phyloP scores from a whole-genome alignment of 495 filamentous ascomycete species.

The Clohesyomyces aquaticus region DNA sequence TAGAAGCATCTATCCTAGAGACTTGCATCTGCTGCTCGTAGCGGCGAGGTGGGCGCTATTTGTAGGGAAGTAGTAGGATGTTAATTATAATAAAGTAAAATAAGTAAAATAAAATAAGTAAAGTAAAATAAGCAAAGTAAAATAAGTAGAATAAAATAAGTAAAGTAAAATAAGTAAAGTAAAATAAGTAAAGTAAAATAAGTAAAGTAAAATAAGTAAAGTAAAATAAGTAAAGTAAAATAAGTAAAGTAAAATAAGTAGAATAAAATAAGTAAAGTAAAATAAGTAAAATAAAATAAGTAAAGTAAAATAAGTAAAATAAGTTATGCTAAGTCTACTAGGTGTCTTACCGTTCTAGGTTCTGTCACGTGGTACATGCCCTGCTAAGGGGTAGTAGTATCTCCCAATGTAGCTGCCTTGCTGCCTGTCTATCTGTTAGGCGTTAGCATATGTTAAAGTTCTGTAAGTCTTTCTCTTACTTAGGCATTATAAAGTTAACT shows the following conservation, averaged over 20 bases:
- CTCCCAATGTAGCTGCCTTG: too few relatives aligned
- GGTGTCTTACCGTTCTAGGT: not conserved
- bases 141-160: not conserved
- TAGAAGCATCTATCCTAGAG: too few relatives aligned
- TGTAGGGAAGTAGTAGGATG: too few relatives aligned
- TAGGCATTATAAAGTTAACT: too few relatives aligned
- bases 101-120: not conserved
- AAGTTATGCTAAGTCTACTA: not conserved
- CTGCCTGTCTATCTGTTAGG: too few relatives aligned
- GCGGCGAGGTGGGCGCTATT: too few relatives aligned
- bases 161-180: not conserved
- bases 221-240: not conserved
- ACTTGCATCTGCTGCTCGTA: too few relatives aligned
- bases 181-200: not conserved
- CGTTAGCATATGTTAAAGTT: too few relatives aligned
- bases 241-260: not conserved
- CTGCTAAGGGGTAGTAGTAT: too few relatives aligned
- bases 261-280: not conserved
- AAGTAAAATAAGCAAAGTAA: slow-evolving; percentile 1
- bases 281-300: not conserved
- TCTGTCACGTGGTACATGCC: not conserved
- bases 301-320: not conserved
- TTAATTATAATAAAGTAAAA: too few relatives aligned
- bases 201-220: not conserved
- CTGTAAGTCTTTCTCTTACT: too few relatives aligned